phyloP scores from a whole-genome alignment of 208 protist genomes.

The Giardia muris region DNA sequence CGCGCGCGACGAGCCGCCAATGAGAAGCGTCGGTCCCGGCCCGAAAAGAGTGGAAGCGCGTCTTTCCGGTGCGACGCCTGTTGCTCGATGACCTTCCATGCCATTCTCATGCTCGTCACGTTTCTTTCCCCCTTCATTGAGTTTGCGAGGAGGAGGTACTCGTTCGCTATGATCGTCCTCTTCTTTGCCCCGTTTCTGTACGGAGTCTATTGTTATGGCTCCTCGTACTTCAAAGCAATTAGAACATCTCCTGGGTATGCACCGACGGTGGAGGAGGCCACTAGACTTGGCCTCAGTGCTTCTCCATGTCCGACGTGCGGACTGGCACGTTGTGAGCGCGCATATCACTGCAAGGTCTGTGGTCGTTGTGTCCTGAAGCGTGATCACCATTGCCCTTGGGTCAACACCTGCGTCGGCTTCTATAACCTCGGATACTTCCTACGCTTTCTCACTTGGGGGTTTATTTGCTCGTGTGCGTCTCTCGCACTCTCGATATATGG shows the following conservation, averaged over 20 bases:
- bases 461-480: background rate
- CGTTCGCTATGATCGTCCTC: no score
- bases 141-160: background rate
- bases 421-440: background rate
- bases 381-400: background rate
- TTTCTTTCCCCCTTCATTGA: background rate
- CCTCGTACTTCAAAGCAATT: background rate
- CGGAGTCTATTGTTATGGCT: background rate
- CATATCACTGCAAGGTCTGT: constrained; percentile 14
- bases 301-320: background rate
- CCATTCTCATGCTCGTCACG: background rate
- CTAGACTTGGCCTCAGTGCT: background rate
- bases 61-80: no score
- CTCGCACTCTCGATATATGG: background rate
- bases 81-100: background rate
- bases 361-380: background rate
- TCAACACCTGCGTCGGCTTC: background rate
- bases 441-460: background rate
- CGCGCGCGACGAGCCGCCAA: no score
- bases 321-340: background rate
- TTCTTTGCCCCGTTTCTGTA: background rate
- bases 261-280: background rate
- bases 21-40: no score
- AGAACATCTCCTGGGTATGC: background rate
- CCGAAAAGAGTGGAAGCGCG: no score